These are phyloP conservation scores for Schizosaccharomyces versatilis DNA, from an alignment of 1,139 yeast genomes.

Conservation along the genomic window DNA sequence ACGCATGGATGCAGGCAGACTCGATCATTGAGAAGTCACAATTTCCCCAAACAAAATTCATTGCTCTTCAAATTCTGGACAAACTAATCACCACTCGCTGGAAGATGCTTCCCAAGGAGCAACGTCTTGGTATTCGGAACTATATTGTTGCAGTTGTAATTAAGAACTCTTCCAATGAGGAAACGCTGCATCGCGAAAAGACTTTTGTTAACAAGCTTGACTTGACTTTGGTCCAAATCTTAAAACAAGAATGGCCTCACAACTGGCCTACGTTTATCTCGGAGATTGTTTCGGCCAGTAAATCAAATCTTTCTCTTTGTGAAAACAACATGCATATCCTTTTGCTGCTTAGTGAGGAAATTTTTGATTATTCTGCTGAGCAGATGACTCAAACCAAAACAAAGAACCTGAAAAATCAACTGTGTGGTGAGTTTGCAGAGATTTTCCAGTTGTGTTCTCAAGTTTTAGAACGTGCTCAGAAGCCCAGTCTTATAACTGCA, in stretches of 20 bases:
- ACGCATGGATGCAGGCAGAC: slow-evolving; percentile 89
- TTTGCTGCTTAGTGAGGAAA: slow-evolving; percentile 78
- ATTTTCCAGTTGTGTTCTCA: slow-evolving; percentile 83
- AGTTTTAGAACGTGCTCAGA: slow-evolving; percentile 68
- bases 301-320: slow-evolving; percentile 76
- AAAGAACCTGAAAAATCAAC: slow-evolving; percentile 52
- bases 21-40: slow-evolving; percentile 57
- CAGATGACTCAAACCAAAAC: slow-evolving; percentile 94
- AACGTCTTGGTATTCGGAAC: slow-evolving; percentile 63
- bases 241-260: slow-evolving; percentile 97
- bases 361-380: slow-evolving; percentile 80
- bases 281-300: slow-evolving; percentile 66
- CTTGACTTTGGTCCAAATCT: slow-evolving; percentile 73
- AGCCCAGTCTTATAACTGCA: slow-evolving; percentile 61
- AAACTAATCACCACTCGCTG: slow-evolving; percentile 76
- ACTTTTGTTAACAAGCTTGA: slow-evolving; percentile 83
- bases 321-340: slow-evolving; percentile 91
- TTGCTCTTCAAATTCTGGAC: slow-evolving; percentile 76
- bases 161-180: slow-evolving; percentile 68
- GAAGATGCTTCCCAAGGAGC: slow-evolving; percentile 77
- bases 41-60: slow-evolving; percentile 74
- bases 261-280: slow-evolving; percentile 96
- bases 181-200: slow-evolving; percentile 49
- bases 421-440: slow-evolving; percentile 79
- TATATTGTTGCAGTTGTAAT: slow-evolving; percentile 86